These are phyloP conservation scores for Lepidopterella palustris DNA, from an alignment of 495 filamentous ascomycete species.

Conservation along the genomic window DNA sequence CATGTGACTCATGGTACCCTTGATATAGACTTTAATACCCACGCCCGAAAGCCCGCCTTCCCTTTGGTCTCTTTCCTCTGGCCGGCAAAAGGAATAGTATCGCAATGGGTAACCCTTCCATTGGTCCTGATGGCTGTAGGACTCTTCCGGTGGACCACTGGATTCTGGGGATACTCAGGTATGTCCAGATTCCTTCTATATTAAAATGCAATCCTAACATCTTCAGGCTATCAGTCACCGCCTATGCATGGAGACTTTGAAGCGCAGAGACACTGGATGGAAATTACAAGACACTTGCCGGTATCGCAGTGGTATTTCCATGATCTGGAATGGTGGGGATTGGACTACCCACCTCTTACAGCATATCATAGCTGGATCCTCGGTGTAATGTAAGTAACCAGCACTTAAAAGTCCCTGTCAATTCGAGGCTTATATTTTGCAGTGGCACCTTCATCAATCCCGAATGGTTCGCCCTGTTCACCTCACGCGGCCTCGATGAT, in stretches of 20 bases:
- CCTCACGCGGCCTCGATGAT: constrained; percentile 75
- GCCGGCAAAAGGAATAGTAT: constrained; percentile 73
- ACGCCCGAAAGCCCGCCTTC: constrained; percentile 55
- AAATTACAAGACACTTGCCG: constrained; percentile 81
- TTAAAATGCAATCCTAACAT: not conserved
- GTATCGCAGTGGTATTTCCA: constrained; percentile 96
- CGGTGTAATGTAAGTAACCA: constrained; percentile 63
- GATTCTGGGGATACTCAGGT: constrained; percentile 94
- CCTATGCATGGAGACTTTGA: constrained; percentile 97
- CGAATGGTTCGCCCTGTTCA: constrained; percentile 80
- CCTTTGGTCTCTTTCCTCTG: constrained; percentile 88
- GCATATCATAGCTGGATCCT: constrained; percentile 95
- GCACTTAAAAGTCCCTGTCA: not conserved
- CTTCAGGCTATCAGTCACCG: constrained; percentile 63
- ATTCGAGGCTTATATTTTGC: constrained; percentile 18
- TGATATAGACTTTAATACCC: constrained; percentile 41
- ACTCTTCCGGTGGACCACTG: constrained; percentile 86
- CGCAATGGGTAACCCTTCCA: constrained; percentile 89
- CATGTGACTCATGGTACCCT: constrained; percentile 48
- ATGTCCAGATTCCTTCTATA: constrained; percentile 16
- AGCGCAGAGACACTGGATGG: constrained; percentile 98
- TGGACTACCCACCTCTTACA: constrained; percentile 95
- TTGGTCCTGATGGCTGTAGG: constrained; percentile 83
- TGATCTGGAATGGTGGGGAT: constrained; percentile 92
- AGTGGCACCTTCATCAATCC: constrained; percentile 71